These are phyloP conservation scores for Penicillium steckii DNA, from an alignment of 495 filamentous ascomycete species.

Conservation along the genomic window DNA sequence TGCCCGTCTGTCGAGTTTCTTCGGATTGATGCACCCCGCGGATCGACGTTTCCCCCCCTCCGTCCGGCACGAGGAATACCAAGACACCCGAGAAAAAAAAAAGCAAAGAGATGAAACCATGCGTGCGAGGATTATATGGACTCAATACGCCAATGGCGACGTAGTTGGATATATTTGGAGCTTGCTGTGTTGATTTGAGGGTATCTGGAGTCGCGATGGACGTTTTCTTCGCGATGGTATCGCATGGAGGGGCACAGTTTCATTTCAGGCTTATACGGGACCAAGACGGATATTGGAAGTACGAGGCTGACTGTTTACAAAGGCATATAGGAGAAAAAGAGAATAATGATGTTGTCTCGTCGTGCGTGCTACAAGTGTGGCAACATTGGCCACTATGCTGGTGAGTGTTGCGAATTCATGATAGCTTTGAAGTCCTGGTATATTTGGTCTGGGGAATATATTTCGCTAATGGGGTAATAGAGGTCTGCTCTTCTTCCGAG, in stretches of 20 bases:
- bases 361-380: constrained; percentile 99
- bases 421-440: too few relatives aligned
- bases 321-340: constrained; percentile 59
- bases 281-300: not conserved
- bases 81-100: not conserved
- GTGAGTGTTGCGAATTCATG: too few relatives aligned
- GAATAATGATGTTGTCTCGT: constrained; percentile 93
- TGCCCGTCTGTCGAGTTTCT: not conserved
- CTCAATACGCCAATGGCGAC: too few relatives aligned
- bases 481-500: constrained; percentile 95
- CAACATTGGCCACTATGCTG: constrained; percentile 97
- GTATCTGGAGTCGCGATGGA: too few relatives aligned
- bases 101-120: too few relatives aligned
- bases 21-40: constrained; percentile 6
- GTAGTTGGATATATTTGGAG: too few relatives aligned
- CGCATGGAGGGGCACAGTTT: too few relatives aligned
- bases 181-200: too few relatives aligned
- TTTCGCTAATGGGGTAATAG: constrained; percentile 38
- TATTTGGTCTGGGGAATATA: not conserved
- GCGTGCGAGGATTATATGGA: too few relatives aligned
- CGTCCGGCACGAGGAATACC: constrained; percentile 7
- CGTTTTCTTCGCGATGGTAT: not conserved
- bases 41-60: constrained; percentile 14
- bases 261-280: too few relatives aligned
- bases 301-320: constrained; percentile 17